These are phyloP conservation scores for Nemania sp. DNA, from an alignment of 2,329 filamentous ascomycete genomes.

Conservation along the genomic window DNA sequence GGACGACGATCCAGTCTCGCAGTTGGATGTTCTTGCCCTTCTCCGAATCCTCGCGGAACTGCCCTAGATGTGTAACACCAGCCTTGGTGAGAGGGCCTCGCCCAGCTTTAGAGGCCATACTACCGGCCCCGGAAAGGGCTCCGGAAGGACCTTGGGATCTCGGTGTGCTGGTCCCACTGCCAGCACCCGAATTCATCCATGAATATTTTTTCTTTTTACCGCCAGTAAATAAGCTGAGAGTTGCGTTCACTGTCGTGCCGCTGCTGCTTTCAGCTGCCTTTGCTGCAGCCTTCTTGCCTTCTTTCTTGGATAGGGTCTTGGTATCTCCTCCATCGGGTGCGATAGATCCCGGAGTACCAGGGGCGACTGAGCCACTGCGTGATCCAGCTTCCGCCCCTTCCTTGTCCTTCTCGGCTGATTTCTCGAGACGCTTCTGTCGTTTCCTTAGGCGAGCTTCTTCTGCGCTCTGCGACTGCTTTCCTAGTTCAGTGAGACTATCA, in stretches of 20 bases:
- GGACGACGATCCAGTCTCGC: constrained; percentile 81
- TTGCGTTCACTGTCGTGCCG: constrained; percentile 81
- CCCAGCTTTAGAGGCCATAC: constrained; percentile 50
- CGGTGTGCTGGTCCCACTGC: constrained; percentile 66
- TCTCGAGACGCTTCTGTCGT: constrained; percentile 70
- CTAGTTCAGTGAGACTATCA: constrained; percentile 69
- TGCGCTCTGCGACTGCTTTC: constrained; percentile 73
- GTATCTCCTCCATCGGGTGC: constrained; percentile 68
- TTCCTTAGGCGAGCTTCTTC: constrained; percentile 79
- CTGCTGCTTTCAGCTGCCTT: constrained; percentile 82
- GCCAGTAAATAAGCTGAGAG: constrained; percentile 77
- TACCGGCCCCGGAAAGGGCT: constrained; percentile 52
- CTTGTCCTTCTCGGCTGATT: constrained; percentile 62
- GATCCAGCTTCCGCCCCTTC: constrained; percentile 59
- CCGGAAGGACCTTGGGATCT: constrained; percentile 45
- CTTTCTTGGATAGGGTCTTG: constrained; percentile 87
- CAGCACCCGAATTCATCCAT: constrained; percentile 74
- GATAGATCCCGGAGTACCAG: constrained; percentile 71
- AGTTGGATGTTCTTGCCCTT: constrained; percentile 85
- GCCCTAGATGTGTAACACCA: constrained; percentile 74
- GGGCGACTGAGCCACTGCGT: constrained; percentile 67
- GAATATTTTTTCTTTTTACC: constrained; percentile 77
- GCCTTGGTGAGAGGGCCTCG: constrained; percentile 63
- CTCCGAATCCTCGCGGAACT: constrained; percentile 81
- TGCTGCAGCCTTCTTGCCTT: constrained; percentile 78